Percentiles rank a stretch among this genome's conserved stretches.
Conservation (phyloP, 257 asterid genomes). For the Linderniella brevidens region DNA sequence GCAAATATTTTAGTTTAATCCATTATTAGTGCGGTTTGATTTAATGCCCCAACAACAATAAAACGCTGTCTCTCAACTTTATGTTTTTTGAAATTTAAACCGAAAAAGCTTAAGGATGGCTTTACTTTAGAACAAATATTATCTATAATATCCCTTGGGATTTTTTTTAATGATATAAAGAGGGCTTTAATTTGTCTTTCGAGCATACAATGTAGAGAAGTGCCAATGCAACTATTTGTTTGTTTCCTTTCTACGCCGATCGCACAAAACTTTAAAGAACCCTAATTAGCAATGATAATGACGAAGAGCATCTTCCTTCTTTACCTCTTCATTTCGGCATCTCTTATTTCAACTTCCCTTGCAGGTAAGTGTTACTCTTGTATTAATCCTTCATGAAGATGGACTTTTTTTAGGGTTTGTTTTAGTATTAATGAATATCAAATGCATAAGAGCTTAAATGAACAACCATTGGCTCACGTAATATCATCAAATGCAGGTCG, state of each 20-base stretch:
- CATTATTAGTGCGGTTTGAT: too few relatives aligned
- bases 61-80: slow-evolving; percentile 46
- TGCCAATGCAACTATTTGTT: slow-evolving; percentile 4
- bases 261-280: slow-evolving; percentile 14
- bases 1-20: slow-evolving; percentile 15
- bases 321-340: slow-evolving; percentile 49
- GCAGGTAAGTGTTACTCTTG: slow-evolving; percentile 27
- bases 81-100: slow-evolving; percentile 19
- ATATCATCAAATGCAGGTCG: too few relatives aligned
- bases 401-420: too few relatives aligned
- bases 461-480: too few relatives aligned
- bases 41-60: slow-evolving; percentile 70
- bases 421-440: too few relatives aligned
- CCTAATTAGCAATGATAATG: slow-evolving; percentile 4
- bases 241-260: slow-evolving; percentile 12
- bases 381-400: too few relatives aligned
- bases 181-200: too few relatives aligned
- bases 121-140: slow-evolving; percentile 19
- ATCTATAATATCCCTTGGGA: slow-evolving; percentile 4
- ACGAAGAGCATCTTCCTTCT: slow-evolving; percentile 22
- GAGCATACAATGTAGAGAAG: too few relatives aligned
- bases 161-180: too few relatives aligned
- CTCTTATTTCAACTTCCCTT: slow-evolving; percentile 38
- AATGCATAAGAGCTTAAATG: too few relatives aligned
- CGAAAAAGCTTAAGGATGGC: slow-evolving; percentile 16